Evolutionary conservation across 148 eudicot genomes (phyloP).

Genomic region (Amaranthus palmeri): DNA sequence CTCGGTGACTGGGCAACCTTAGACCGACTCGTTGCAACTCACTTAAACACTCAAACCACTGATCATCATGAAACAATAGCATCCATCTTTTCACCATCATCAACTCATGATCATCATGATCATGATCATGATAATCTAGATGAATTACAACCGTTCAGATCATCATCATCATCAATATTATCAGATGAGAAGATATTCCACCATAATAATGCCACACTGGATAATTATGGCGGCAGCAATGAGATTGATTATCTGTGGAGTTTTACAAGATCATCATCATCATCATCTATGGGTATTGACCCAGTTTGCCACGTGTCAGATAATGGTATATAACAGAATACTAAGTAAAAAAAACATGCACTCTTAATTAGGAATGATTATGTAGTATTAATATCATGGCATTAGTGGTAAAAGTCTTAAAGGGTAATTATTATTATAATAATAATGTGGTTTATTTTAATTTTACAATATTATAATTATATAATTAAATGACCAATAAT

Average conservation of each 20-base stretch:
- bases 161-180: conserved; percentile 27
- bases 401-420: conserved; percentile 29
- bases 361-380: conserved; percentile 12
- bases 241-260: conserved; percentile 35
- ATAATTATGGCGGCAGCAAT: conserved; percentile 14
- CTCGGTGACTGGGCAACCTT: conserved; percentile 34
- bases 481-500: conserved; percentile 19
- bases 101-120: conserved; percentile 12
- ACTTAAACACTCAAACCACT: conserved; percentile 27
- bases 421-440: conserved; percentile 22
- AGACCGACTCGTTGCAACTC: conserved; percentile 35
- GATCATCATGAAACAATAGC: conserved; percentile 12
- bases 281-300: conserved; percentile 23
- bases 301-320: conserved; percentile 39
- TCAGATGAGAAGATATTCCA: conserved; percentile 21
- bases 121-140: conserved; percentile 11
- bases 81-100: conserved; percentile 24
- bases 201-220: conserved; percentile 14
- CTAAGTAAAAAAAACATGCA: conserved; percentile 6
- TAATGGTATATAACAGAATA: conserved; percentile 22
- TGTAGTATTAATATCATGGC: conserved; percentile 10
- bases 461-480: background rate
- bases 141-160: conserved; percentile 21
- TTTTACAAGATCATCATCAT: conserved; percentile 27
- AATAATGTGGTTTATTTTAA: conserved; percentile 6